Evolutionary conservation across 2,329 filamentous ascomycete genomes (phyloP).

Genomic region (Aspergillus glaucus): DNA sequence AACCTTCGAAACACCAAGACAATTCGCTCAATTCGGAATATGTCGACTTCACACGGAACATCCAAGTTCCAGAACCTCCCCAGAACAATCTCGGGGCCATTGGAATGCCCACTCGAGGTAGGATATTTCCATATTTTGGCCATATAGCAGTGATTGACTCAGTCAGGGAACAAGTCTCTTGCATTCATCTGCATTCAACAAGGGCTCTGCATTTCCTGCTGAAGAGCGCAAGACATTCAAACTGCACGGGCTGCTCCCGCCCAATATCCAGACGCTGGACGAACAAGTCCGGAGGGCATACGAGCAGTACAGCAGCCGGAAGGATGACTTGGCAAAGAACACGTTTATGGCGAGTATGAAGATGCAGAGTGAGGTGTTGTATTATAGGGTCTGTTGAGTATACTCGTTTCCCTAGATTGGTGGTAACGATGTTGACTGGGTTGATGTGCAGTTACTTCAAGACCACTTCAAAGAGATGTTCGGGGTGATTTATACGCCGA

Average conservation of each 20-base stretch:
- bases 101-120: constrained; percentile 26
- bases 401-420: background rate
- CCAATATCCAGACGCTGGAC: constrained; percentile 66
- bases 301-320: constrained; percentile 62
- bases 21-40: background rate
- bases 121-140: background rate
- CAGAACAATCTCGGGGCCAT: constrained; percentile 21
- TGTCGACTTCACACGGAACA: background rate
- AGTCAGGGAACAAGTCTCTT: constrained; percentile 50
- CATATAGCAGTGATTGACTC: background rate
- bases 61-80: constrained; percentile 27
- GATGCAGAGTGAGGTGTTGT: constrained; percentile 78
- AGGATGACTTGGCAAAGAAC: constrained; percentile 70
- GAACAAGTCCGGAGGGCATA: constrained; percentile 73
- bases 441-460: constrained; percentile 55
- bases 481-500: constrained; percentile 83
- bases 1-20: background rate
- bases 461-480: constrained; percentile 84
- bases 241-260: constrained; percentile 66
- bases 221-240: constrained; percentile 65
- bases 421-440: background rate
- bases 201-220: constrained; percentile 69
- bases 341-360: constrained; percentile 81
- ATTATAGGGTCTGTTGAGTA: constrained; percentile 55
- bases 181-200: constrained; percentile 67